Conservation (phyloP, 1,139 yeast species). For the Pichia sp. region DNA sequence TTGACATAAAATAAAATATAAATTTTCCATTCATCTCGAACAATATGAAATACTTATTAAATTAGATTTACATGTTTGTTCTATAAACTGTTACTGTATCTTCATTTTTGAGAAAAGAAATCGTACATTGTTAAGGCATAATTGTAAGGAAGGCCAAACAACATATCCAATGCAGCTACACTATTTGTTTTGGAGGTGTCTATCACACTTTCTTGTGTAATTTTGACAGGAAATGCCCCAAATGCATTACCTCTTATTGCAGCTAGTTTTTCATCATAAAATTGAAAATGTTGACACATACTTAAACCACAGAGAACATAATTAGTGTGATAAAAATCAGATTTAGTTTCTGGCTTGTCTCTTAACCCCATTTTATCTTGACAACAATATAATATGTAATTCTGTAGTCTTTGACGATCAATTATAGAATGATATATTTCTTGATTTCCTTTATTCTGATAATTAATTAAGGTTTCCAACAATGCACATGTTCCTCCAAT, state of each 20-base stretch:
- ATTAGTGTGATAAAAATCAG: conserved; percentile 90
- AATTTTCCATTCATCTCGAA: neutral
- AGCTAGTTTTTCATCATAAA: conserved; percentile 14
- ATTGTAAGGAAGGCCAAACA: conserved; percentile 40
- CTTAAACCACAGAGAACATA: conserved; percentile 77
- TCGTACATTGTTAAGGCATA: conserved; percentile 16
- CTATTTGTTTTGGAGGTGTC: conserved; percentile 22
- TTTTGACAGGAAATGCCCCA: conserved; percentile 24
- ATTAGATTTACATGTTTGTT: neutral
- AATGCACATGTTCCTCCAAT: conserved; percentile 74
- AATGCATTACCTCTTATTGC: conserved; percentile 28
- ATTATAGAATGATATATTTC: conserved; percentile 31
- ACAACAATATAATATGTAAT: conserved; percentile 69
- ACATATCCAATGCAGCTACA: conserved; percentile 35
- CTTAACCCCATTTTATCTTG: conserved; percentile 60
- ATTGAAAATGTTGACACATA: conserved; percentile 51
- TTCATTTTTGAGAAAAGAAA: neutral
- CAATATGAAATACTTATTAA: neutral
- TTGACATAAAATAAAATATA: neutral
- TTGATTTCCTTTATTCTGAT: conserved; percentile 8
- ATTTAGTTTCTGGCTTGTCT: conserved; percentile 78
- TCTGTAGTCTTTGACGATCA: conserved; percentile 49
- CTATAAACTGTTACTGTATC: neutral
- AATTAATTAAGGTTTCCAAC: conserved; percentile 44
- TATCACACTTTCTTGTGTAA: conserved; percentile 25